These are phyloP conservation scores for Cordyceps tenuipes DNA, from an alignment of 2,329 filamentous ascomycete genomes.

Conservation along the genomic window DNA sequence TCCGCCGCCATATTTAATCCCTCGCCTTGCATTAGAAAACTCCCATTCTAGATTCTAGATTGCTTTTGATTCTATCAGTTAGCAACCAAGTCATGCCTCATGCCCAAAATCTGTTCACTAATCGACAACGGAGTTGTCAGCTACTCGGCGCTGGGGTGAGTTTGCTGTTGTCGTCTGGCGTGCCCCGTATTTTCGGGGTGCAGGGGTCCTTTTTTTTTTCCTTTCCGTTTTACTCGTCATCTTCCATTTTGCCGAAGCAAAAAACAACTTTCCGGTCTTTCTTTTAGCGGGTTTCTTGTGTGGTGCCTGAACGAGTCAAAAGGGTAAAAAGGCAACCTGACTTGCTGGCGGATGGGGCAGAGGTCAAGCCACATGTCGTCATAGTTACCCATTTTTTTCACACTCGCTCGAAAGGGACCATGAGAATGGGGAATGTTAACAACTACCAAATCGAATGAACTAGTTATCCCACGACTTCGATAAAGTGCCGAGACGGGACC, in stretches of 20 bases:
- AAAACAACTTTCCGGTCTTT: background rate
- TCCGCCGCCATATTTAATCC: background rate
- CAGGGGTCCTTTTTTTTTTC: background rate
- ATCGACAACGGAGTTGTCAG: background rate
- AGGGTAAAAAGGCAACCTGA: background rate
- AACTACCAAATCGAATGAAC: background rate
- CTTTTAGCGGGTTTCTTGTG: background rate
- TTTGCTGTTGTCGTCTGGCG: background rate
- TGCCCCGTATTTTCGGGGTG: slow-evolving; percentile 2
- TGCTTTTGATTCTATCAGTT: background rate
- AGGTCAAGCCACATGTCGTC: slow-evolving; percentile 6
- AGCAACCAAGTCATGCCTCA: background rate
- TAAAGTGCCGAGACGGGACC: background rate
- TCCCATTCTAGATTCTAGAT: too few species aligned
- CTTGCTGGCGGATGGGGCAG: background rate
- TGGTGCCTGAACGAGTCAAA: slow-evolving; percentile 3
- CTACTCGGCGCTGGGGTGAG: background rate
- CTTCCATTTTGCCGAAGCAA: background rate
- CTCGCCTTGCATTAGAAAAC: too few species aligned
- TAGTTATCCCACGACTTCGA: background rate
- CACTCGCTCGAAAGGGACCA: slow-evolving; percentile 1
- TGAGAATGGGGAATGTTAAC: background rate
- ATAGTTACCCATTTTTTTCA: background rate
- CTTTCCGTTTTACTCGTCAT: background rate
- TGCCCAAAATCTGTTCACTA: background rate